Percentiles rank a stretch among this genome's conserved stretches.
These are phyloP conservation scores for Panaeolus papilionaceus DNA, from an alignment of 768 basidiomycete genomes.

Conservation along the genomic window DNA sequence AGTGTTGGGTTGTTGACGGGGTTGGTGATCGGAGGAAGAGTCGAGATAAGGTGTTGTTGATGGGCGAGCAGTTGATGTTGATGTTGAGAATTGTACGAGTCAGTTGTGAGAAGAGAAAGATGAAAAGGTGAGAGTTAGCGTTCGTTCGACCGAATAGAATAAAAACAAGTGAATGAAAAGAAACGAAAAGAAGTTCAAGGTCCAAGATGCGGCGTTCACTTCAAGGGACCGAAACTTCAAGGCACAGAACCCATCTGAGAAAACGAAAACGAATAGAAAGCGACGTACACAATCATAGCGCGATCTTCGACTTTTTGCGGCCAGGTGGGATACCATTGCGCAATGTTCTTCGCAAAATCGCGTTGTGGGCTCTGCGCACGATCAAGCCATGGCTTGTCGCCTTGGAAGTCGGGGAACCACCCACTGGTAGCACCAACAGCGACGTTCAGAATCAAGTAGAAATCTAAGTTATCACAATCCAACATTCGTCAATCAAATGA, in stretches of 20 bases:
- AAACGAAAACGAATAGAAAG: conserved; percentile 6
- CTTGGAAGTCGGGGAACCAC: conserved; percentile 88
- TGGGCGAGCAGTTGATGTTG: not conserved
- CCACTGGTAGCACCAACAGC: conserved; percentile 86
- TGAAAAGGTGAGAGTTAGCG: conserved; percentile 14
- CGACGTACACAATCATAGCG: conserved; percentile 71
- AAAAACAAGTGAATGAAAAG: not conserved
- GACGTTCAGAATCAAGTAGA: conserved; percentile 83
- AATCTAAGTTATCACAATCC: conserved; percentile 52
- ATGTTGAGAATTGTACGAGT: not conserved
- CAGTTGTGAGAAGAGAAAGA: not conserved
- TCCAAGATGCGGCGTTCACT: not conserved
- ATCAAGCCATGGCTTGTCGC: conserved; percentile 83
- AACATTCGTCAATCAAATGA: not conserved
- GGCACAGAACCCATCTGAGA: conserved; percentile 8
- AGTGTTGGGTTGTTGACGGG: not conserved
- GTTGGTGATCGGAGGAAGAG: no score
- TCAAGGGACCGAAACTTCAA: not conserved
- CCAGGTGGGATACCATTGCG: conserved; percentile 80
- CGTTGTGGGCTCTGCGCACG: conserved; percentile 64
- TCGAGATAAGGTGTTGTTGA: not conserved
- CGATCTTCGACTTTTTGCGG: conserved; percentile 63
- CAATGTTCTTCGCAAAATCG: conserved; percentile 63
- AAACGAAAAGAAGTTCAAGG: not conserved
- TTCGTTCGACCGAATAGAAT: conserved; percentile 8